Evolutionary conservation across 805 yeast species (phyloP), one percentile per base, ranked within the genome.

Genomic region (Tetrapisispora phaffii): DNA sequence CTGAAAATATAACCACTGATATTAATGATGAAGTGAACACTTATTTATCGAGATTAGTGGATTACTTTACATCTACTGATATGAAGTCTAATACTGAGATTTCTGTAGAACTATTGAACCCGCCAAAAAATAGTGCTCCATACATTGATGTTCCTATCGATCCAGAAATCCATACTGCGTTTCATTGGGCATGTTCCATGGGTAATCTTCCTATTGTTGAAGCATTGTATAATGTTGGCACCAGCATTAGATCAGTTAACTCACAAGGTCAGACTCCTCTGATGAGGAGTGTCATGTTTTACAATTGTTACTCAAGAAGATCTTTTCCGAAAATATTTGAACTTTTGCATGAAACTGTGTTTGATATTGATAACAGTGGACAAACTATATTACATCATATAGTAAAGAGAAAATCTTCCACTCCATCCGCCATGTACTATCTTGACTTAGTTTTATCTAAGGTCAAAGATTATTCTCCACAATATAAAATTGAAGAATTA

Each of bases 121-220:
- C 66, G n/a, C 67, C 67, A 6, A 47, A 49, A 13, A 48, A 60
- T 37, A 56, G 64, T 45, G 60, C 62, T 22, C 67, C 67, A 9
- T 62, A 58, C 49, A 75, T 81, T 67, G 80, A 71, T 59, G 85
- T 83, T 44, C 80, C 87, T 4, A 85, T 93, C 22, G 98, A 93
- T 60, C 89, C 85, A 47, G 97, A 93, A 58, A 94, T 96, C 1
- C 94, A 93, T 59, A 85, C 96, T 0, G 83, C 95, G 1, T 79
- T 93, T 53, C 98, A 93, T 65, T 93, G 97, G 97, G 95, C 97
- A 0, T 87, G 97, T 48, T 84, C 97, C 1, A 87, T 93, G 76
- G 98, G 97, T 3, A 85, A 82, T 59, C 65, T 82, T 29, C 75
- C 74, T 39, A 79, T 89, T 65, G 80, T 86, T 45, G 93, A 83